Base-by-base conservation (phyloP, 176 grass and related monocot genomes). In the Paspalum vaginatum region DNA sequence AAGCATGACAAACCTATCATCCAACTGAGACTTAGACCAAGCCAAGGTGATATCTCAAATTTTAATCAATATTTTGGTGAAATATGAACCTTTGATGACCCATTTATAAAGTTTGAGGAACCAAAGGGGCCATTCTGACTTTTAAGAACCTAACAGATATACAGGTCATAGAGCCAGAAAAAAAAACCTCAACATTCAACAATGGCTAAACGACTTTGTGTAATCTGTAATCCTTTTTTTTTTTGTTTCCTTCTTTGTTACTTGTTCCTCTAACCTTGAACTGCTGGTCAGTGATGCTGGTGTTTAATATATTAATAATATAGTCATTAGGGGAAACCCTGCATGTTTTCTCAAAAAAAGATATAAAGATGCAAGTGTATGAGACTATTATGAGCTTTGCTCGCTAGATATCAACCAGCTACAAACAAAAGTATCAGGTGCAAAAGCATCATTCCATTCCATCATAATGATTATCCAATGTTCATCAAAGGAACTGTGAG, bases 401-500 rank as follows among this genome's bases (percentile, higher is more conserved):
- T 72, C 26, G 0, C 46, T 18, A 50, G 12, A 49, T 26, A 47
- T 70, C 15, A 3, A 38, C 48, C 11, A 72, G 48, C 4, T 53
- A 51, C 6, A 26, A 26, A 64, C 27, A n/a, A n/a, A n/a, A n/a
- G n/a, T n/a, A n/a, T n/a, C n/a, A n/a, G n/a, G n/a, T n/a, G n/a
- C n/a, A n/a, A n/a, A n/a, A n/a, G n/a, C n/a, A n/a, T n/a, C n/a
- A n/a, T n/a, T n/a, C n/a, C n/a, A 7, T 27, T 10, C 2, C 1
- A 24, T 22, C 13, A 50, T 13, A 70, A 27, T 3, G 24, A 25
- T 14, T 6, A 49, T 60, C 20, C 5, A 76, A 72, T 81, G 13
- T 16, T 27, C 81, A 74, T 61, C 21, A 16, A 75, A 32, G 11
- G 55, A 71, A 65, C 79, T 65, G 52, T 18, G 9, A 79, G 74